Conservation (phyloP, 2,329 filamentous ascomycete species). For the Nannizziopsis barbatae region DNA sequence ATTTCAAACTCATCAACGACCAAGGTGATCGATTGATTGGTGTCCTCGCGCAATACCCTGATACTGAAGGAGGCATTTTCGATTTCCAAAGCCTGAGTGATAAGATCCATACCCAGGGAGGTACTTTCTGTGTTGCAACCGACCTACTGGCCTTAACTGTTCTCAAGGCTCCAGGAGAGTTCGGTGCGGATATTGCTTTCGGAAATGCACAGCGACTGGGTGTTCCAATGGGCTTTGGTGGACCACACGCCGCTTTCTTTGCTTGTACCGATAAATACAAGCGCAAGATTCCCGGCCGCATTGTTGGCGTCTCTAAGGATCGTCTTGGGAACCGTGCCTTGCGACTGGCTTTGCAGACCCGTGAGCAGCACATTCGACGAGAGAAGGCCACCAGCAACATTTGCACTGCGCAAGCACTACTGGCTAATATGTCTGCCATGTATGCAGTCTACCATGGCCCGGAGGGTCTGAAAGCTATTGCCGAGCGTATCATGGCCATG, state of each 20-base stretch:
- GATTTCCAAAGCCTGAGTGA: conserved; percentile 66
- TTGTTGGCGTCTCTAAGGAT: conserved; percentile 88
- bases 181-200: conserved; percentile 89
- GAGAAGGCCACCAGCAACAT: conserved; percentile 98
- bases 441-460: conserved; percentile 93
- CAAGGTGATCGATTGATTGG: conserved; percentile 74
- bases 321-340: conserved; percentile 70
- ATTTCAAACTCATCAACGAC: conserved; percentile 55
- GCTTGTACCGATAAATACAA: conserved; percentile 84
- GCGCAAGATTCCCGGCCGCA: conserved; percentile 81
- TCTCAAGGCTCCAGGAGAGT: conserved; percentile 81
- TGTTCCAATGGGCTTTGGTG: conserved; percentile 82
- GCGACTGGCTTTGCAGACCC: conserved; percentile 75
- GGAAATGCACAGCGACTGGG: conserved; percentile 86
- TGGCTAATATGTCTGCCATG: conserved; percentile 92
- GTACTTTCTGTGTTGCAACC: conserved; percentile 75
- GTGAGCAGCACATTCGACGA: conserved; percentile 89
- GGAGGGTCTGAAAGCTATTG: conserved; percentile 68
- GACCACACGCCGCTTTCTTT: conserved; percentile 95
- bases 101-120: conserved; percentile 63
- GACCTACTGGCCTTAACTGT: conserved; percentile 80
- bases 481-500: conserved; percentile 61
- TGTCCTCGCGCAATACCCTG: conserved; percentile 88
- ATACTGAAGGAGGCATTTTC: conserved; percentile 69
- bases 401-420: conserved; percentile 84